phyloP scores from a whole-genome alignment of 2,329 filamentous ascomycete genomes.

The Elsinoe fawcettii region DNA sequence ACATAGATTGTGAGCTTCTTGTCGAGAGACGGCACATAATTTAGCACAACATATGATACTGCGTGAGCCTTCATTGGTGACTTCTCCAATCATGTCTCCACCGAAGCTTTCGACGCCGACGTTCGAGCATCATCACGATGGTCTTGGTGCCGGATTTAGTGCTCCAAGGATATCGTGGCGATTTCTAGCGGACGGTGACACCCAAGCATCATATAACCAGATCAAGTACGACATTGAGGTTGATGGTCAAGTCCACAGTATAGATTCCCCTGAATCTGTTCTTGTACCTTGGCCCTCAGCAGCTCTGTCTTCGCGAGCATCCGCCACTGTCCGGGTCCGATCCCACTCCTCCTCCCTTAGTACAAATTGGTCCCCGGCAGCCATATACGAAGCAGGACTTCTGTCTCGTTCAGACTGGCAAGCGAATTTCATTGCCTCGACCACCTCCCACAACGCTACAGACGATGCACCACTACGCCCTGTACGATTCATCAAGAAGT shows the following conservation, averaged over 20 bases:
- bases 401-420: background rate
- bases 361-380: conserved; percentile 13
- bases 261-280: conserved; percentile 11
- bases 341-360: background rate
- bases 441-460: background rate
- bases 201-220: conserved; percentile 4
- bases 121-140: conserved; percentile 8
- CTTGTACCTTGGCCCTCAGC: conserved; percentile 16
- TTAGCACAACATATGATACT: no score
- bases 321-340: conserved; percentile 15
- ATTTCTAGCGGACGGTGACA: background rate
- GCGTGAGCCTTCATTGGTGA: no score
- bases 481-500: conserved; percentile 30
- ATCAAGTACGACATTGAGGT: conserved; percentile 14
- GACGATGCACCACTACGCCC: conserved; percentile 5
- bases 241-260: conserved; percentile 1
- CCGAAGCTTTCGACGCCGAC: background rate
- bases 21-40: no score
- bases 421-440: conserved; percentile 15
- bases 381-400: background rate
- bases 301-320: background rate
- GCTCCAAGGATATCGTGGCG: conserved; percentile 17
- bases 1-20: no score
- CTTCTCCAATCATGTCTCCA: background rate
- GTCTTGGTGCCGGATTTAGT: background rate